Evolutionary conservation across 2,329 filamentous ascomycete genomes (phyloP), one percentile per base, ranked within the genome.

Genomic region (Camptophora hylomeconis): DNA sequence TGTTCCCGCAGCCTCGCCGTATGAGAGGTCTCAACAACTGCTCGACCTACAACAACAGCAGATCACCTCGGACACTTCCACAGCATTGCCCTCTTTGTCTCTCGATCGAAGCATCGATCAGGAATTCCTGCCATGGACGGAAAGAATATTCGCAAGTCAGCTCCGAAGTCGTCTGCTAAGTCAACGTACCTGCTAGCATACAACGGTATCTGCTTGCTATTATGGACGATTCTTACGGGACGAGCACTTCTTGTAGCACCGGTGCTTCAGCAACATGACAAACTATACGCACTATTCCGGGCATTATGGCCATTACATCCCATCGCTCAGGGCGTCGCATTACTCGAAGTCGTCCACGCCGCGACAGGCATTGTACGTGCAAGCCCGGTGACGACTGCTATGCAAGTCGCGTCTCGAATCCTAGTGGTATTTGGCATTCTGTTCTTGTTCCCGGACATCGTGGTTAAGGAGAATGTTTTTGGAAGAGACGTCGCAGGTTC

Each of bases 381-480:
- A 1, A 84, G 87, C 2, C 54, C 94, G 45, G 44, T 78, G 45
- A 95, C 89, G 4, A 95, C 89, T 5, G 56, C 71, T 20, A 84
- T 93, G 75, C 89, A 98, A 57, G 86, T 95, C 38, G 69, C 80
- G 13, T 82, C 75, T 33, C 82, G 89, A 29, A 71, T 92, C 46
- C 70, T 93, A 40, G 76, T 95, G 41, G 80, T 94, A 43, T 94
- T 86, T 83, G 75, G 70, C 43, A 67, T 95, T 38, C 75, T 82
- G 48, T 67, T 74, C 49, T 64, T 67, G 21, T 93, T 87, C 60
- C 80, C 80, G 7, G 57, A 63, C 32, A 67, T 78, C 30, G 72
- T 41, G 69, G 67, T 45, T 83, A 92, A 81, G 4, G 46, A 37
- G 7, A 49, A 47, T 3, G 18, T 50, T 46, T 20, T 45, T 37